Base-by-base conservation (phyloP, 805 yeast species). In the Candida broadrunensis region DNA sequence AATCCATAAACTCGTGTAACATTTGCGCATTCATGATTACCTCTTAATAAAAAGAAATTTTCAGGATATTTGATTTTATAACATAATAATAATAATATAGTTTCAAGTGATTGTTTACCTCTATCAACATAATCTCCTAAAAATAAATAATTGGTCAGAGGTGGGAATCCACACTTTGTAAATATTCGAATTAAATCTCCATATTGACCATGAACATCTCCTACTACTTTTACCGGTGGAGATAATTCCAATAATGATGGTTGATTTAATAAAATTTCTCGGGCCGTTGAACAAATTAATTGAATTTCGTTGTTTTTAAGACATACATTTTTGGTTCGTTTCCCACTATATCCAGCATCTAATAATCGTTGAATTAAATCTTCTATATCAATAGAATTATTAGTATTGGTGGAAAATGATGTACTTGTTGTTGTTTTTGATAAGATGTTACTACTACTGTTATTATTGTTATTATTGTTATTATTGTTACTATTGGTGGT, bases 51-150 rank as follows among this genome's bases (percentile, higher is more conserved):
- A 62, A 91, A 93, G 63, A 93, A 90, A 65, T 91, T 91, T 56
- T 93, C 97, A 0, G 99, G 98, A 56, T 89, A 91, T 62, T 91
- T 91, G 63, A 93, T 90, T 62, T 93, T 93, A 70, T 88, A 93
- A 63, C 97, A 90, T 38, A 93, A 72, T 45, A 93, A 70, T 36
- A 93, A 70, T 45, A 91, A 67, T 17, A 93, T 89, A 0, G 99
- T 93, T 61, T 93, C 99, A 42, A 93, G 69, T 3, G 95, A 84
- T 65, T 93, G 99, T 63, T 93, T 93, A 43, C 99, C 99, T 50
- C 99, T 77, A 67, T 93, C 99, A 36, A 93, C 99, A 62, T 93
- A 93, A 66, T 93, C 99, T 21, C 99, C 99, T 35, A 93, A 65
- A 54, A 93, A 91, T 50, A 93, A 68, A 64, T 89, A 93, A 63